Evolutionary conservation across 2,329 filamentous ascomycete species (phyloP).

Genomic region (Fusarium lyarnte): DNA sequence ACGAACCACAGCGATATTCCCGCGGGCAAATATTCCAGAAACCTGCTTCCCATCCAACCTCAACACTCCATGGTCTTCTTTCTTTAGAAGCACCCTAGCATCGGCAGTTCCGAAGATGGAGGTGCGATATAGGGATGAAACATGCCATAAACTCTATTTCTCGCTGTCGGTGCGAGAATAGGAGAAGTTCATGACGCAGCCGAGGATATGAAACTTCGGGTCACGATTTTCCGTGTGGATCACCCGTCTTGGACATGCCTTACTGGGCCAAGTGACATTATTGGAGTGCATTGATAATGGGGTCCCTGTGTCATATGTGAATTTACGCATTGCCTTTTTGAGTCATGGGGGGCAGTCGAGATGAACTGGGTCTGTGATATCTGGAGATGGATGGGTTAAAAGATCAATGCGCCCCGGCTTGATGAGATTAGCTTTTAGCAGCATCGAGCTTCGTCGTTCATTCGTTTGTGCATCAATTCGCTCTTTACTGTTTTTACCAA

Average conservation of each 20-base stretch:
- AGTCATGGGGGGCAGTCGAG: background rate
- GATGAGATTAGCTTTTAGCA: background rate
- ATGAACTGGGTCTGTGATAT: background rate
- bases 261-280: background rate
- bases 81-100: background rate
- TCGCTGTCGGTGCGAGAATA: background rate
- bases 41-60: background rate
- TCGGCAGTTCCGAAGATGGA: background rate
- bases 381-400: background rate
- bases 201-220: slow-evolving; percentile 9
- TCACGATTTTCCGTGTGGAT: background rate
- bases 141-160: slow-evolving; percentile 16
- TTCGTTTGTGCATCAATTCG: background rate
- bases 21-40: background rate
- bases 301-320: background rate
- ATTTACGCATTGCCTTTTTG: slow-evolving; percentile 9
- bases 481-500: slow-evolving; percentile 10
- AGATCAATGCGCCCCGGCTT: background rate
- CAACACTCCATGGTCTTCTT: background rate
- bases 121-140: slow-evolving; percentile 1
- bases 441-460: background rate
- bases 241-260: background rate
- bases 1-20: too few relatives aligned
- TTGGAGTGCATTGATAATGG: background rate
- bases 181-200: background rate